Percentiles rank a stretch among this genome's conserved stretches.
Conservation (phyloP, 2,329 filamentous ascomycete species). For the Alternaria sp. region DNA sequence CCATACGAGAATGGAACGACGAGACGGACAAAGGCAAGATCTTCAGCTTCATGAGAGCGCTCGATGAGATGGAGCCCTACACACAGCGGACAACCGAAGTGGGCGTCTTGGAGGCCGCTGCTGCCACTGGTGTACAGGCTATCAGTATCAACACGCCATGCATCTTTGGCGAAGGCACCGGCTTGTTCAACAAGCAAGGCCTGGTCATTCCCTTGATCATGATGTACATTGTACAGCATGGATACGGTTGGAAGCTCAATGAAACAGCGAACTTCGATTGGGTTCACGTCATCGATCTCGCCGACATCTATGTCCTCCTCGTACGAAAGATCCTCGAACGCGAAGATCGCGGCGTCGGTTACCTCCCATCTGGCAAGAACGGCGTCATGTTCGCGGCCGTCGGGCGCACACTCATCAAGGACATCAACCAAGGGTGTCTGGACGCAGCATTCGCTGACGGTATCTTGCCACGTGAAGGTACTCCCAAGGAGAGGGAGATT, state of each 20-base stretch:
- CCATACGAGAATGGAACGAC: constrained; percentile 22
- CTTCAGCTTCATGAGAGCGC: constrained; percentile 13
- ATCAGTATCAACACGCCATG: constrained; percentile 21
- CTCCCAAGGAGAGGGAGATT: constrained; percentile 21
- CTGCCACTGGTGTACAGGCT: constrained; percentile 15
- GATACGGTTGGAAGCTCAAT: constrained; percentile 25
- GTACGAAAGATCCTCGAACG: constrained; percentile 22
- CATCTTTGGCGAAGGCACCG: constrained; percentile 25
- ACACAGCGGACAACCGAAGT: constrained; percentile 21
- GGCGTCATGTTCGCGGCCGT: constrained; percentile 22
- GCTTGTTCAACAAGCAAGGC: constrained; percentile 18
- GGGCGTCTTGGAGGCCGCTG: constrained; percentile 13
- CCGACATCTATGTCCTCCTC: constrained; percentile 19
- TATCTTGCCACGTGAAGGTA: constrained; percentile 16
- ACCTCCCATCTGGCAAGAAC: constrained; percentile 15
- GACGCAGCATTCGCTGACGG: constrained; percentile 23
- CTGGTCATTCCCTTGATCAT: constrained; percentile 21
- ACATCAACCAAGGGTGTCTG: constrained; percentile 18
- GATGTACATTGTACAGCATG: constrained; percentile 21
- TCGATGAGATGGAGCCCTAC: constrained; percentile 14
- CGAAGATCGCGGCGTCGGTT: constrained; percentile 18
- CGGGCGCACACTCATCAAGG: constrained; percentile 14
- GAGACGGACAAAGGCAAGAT: constrained; percentile 11
- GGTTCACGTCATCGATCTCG: constrained; percentile 24
- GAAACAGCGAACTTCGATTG: constrained; percentile 27